A percentile compares a stretch with the other conserved stretches of the same genome.
phyloP scores from a whole-genome alignment of 768 basidiomycete genomes.

The Crassisporium funariophilum region DNA sequence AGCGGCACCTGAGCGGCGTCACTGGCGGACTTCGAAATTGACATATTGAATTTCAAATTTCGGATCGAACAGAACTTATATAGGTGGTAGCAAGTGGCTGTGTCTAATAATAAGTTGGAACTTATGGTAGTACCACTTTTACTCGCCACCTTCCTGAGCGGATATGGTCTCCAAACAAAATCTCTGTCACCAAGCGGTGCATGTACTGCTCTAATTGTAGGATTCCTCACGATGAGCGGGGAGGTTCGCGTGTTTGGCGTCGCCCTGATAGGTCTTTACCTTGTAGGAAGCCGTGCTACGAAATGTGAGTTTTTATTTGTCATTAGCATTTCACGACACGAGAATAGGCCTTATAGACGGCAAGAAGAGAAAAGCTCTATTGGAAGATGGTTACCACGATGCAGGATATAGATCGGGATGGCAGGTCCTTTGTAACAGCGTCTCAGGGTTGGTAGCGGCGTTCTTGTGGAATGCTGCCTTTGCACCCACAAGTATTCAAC shows the following conservation, averaged over 20 bases:
- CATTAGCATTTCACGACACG: not conserved
- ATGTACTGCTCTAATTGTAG: slow-evolving; percentile 72
- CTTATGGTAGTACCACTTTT: slow-evolving; percentile 43
- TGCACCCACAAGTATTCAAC: slow-evolving; percentile 43
- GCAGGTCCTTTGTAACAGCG: slow-evolving; percentile 86
- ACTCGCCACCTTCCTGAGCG: slow-evolving; percentile 55
- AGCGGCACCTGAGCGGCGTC: too few relatives aligned
- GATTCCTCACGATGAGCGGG: slow-evolving; percentile 72
- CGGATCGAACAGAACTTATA: too few relatives aligned
- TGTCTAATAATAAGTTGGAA: too few relatives aligned
- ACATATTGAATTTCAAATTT: too few relatives aligned
- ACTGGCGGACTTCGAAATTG: too few relatives aligned
- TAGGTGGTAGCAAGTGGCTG: too few relatives aligned
- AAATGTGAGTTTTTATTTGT: slow-evolving; percentile 53
- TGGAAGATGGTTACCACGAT: slow-evolving; percentile 80
- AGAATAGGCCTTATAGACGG: slow-evolving; percentile 50
- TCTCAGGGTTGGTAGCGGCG: slow-evolving; percentile 60
- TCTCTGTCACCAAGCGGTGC: slow-evolving; percentile 82
- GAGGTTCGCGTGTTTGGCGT: slow-evolving; percentile 65
- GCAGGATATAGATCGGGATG: slow-evolving; percentile 72
- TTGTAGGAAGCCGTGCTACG: slow-evolving; percentile 80
- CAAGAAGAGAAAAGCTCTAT: slow-evolving; percentile 67
- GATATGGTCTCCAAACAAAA: slow-evolving; percentile 71
- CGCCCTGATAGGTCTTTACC: slow-evolving; percentile 75
- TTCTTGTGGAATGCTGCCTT: slow-evolving; percentile 67